phyloP scores from a whole-genome alignment of 2,329 filamentous ascomycete species.

The Didymella lethalis region DNA sequence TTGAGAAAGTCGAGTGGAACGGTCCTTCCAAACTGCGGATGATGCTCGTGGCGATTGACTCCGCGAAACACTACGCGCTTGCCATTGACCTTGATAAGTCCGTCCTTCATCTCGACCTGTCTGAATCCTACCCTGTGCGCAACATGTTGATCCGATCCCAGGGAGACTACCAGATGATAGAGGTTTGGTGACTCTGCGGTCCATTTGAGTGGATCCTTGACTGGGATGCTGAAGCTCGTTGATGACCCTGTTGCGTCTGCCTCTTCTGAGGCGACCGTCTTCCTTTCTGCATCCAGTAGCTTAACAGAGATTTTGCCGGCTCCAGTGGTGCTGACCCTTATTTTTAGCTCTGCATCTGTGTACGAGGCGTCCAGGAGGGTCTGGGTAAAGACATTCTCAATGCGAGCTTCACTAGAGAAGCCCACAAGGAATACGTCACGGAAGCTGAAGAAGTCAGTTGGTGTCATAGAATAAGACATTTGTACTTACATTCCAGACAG shows the following conservation, averaged over 20 bases:
- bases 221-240: slow-evolving; percentile 50
- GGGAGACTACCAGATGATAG: slow-evolving; percentile 62
- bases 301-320: slow-evolving; percentile 54
- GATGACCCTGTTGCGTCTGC: slow-evolving; percentile 24
- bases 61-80: slow-evolving; percentile 67
- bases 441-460: slow-evolving; percentile 62
- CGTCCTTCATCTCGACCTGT: slow-evolving; percentile 67
- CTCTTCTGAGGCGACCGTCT: slow-evolving; percentile 24
- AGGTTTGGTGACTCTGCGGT: slow-evolving; percentile 72
- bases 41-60: slow-evolving; percentile 75
- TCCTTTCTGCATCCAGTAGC: slow-evolving; percentile 55
- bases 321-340: slow-evolving; percentile 56
- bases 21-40: slow-evolving; percentile 68
- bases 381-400: slow-evolving; percentile 67
- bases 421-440: slow-evolving; percentile 70
- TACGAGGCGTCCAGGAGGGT: slow-evolving; percentile 63
- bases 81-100: slow-evolving; percentile 70
- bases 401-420: slow-evolving; percentile 60
- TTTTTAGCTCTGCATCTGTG: slow-evolving; percentile 59
- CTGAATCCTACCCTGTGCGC: slow-evolving; percentile 69
- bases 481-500: slow-evolving; percentile 59
- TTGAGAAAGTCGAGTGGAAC: slow-evolving; percentile 69
- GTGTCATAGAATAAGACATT: background rate
- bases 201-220: slow-evolving; percentile 69
- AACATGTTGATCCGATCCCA: slow-evolving; percentile 54